These are phyloP conservation scores for Fusarium buxicola DNA, from an alignment of 2,329 filamentous ascomycete genomes.

Conservation along the genomic window DNA sequence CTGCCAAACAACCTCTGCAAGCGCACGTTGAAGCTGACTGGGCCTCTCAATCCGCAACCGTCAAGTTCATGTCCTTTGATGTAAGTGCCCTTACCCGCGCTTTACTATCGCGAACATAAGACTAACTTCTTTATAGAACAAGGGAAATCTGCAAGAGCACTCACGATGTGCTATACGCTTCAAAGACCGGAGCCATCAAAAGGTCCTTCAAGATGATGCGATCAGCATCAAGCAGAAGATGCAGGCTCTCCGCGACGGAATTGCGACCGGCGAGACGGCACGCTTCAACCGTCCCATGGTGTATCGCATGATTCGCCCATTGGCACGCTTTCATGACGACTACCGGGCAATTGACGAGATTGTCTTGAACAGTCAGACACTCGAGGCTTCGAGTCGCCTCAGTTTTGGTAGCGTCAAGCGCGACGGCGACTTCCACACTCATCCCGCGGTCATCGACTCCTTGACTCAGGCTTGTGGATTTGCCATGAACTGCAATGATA, in stretches of 20 bases:
- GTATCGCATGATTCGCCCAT: conserved; percentile 36
- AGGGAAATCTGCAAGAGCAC: conserved; percentile 28
- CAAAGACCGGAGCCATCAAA: conserved; percentile 19
- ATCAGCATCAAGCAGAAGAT: conserved; percentile 23
- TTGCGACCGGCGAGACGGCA: conserved; percentile 19
- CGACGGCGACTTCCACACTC: conserved; percentile 31
- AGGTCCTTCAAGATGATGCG: conserved; percentile 7
- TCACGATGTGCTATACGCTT: conserved; percentile 28
- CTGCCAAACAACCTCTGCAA: conserved; percentile 20
- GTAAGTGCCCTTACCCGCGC: not conserved
- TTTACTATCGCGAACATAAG: fast-evolving
- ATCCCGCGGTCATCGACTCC: conserved; percentile 38
- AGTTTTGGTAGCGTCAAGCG: conserved; percentile 37
- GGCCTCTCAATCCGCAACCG: not conserved
- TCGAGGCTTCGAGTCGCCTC: conserved; percentile 29
- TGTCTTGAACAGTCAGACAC: conserved; percentile 31
- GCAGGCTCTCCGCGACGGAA: conserved; percentile 26
- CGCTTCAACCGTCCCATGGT: conserved; percentile 42
- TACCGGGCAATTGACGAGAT: conserved; percentile 40
- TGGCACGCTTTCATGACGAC: conserved; percentile 38
- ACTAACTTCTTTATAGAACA: not conserved
- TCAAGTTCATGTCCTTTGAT: conserved; percentile 40
- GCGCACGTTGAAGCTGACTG: conserved; percentile 37
- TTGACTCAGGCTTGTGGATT: conserved; percentile 39
- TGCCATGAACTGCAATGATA: conserved; percentile 42